phyloP scores from a whole-genome alignment of 306 rosid species.

The Cicer judaicum region DNA sequence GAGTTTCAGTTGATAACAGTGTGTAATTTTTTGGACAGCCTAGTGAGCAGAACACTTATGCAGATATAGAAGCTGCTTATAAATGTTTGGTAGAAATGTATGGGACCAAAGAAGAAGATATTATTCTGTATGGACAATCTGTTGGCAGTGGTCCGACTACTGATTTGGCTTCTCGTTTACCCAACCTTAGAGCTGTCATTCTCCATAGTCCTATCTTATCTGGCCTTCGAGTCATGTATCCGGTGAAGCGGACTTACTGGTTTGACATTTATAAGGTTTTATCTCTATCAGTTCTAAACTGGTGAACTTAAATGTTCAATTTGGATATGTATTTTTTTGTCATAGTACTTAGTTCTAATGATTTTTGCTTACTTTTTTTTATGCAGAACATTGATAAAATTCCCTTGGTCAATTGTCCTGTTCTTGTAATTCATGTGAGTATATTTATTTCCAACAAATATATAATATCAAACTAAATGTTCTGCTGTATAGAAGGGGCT shows the following conservation, averaged over 20 bases:
- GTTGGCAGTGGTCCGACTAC: slow-evolving; percentile 97
- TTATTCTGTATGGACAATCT: slow-evolving; percentile 92
- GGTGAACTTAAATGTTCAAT: slow-evolving; percentile 14
- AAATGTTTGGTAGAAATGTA: slow-evolving; percentile 85
- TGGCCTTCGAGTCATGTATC: slow-evolving; percentile 97
- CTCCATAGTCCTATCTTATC: slow-evolving; percentile 96
- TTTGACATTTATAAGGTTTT: slow-evolving; percentile 94
- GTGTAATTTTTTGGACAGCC: slow-evolving; percentile 62
- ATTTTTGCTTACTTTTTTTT: slow-evolving; percentile 31
- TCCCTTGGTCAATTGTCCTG: slow-evolving; percentile 79
- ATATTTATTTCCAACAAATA: slow-evolving; percentile 34
- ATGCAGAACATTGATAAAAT: slow-evolving; percentile 96
- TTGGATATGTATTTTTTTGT: background rate
- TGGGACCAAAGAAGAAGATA: slow-evolving; percentile 86
- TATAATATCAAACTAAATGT: background rate
- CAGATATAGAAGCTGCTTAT: slow-evolving; percentile 91
- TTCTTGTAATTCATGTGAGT: slow-evolving; percentile 96
- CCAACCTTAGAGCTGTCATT: slow-evolving; percentile 87
- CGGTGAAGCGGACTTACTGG: slow-evolving; percentile 93
- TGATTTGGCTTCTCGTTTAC: slow-evolving; percentile 81
- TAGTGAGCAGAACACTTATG: slow-evolving; percentile 93
- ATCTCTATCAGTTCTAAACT: slow-evolving; percentile 29
- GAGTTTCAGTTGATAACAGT: background rate
- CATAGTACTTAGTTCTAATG: slow-evolving; percentile 11
- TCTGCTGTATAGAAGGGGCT: background rate